Evolutionary conservation across 2,329 filamentous ascomycete genomes (phyloP).

Genomic region (Fusarium musae): DNA sequence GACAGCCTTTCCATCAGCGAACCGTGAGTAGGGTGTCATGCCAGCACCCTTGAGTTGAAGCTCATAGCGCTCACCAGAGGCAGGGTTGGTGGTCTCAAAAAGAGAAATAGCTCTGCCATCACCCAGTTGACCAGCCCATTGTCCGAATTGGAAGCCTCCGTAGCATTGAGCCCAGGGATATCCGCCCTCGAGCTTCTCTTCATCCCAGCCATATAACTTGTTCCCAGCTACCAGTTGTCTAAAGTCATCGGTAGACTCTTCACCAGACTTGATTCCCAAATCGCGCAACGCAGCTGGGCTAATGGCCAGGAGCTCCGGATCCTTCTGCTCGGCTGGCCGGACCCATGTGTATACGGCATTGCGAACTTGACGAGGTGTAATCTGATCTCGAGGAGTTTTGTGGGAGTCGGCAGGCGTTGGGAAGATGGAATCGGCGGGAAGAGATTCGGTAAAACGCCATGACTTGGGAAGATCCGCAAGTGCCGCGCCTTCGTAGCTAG

Average conservation of each 20-base stretch:
- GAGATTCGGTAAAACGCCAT: conserved; percentile 71
- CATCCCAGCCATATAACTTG: conserved; percentile 81
- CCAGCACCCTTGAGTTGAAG: conserved; percentile 95
- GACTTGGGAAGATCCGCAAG: conserved; percentile 70
- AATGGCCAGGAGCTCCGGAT: conserved; percentile 83
- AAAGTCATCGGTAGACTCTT: conserved; percentile 79
- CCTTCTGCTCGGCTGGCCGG: conserved; percentile 76
- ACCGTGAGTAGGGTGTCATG: conserved; percentile 92
- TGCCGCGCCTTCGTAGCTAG: conserved; percentile 48
- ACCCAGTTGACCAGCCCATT: conserved; percentile 95
- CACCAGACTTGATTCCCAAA: conserved; percentile 77
- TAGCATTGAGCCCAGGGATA: conserved; percentile 99
- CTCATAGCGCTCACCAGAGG: conserved; percentile 81
- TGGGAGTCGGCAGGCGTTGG: conserved; percentile 86
- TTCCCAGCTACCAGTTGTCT: conserved; percentile 83
- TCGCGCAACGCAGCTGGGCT: conserved; percentile 83
- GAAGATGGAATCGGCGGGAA: conserved; percentile 82
- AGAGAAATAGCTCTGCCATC: conserved; percentile 95
- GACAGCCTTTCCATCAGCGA: conserved; percentile 95
- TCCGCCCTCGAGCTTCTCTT: conserved; percentile 72
- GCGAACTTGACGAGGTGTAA: conserved; percentile 85
- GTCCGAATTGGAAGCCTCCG: conserved; percentile 82
- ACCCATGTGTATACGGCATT: conserved; percentile 92
- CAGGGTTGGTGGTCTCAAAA: conserved; percentile 85
- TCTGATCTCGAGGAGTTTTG: conserved; percentile 77